A percentile compares a stretch with the other conserved stretches of the same genome.
phyloP scores from a whole-genome alignment of 805 yeast species.

The Groenewaldozyma tartarivorans region DNA sequence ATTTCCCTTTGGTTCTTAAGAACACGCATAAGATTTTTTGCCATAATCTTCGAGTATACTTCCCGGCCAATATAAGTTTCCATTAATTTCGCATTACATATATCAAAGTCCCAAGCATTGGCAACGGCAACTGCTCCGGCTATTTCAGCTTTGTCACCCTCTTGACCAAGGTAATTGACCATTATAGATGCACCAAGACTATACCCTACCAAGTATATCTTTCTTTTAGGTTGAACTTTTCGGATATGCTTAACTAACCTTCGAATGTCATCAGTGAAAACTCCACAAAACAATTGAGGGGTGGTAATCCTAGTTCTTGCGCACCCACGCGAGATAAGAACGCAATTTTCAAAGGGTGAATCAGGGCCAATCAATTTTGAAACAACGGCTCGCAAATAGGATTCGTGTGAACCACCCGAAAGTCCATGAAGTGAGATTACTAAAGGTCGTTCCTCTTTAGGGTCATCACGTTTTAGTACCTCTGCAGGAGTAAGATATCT shows the following conservation, averaged over 20 bases:
- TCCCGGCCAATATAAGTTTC: conserved; percentile 33
- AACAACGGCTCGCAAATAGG: conserved; percentile 48
- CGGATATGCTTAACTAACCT: conserved; percentile 44
- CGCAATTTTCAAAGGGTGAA: conserved; percentile 51
- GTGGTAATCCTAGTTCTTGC: conserved; percentile 59
- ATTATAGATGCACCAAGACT: conserved; percentile 71
- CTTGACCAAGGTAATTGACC: conserved; percentile 64
- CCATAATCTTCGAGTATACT: conserved; percentile 44
- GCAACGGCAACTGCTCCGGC: conserved; percentile 53
- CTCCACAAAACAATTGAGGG: conserved; percentile 60
- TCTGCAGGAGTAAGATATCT: conserved; percentile 44
- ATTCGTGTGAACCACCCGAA: conserved; percentile 79
- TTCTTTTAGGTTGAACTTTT: conserved; percentile 48
- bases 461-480: conserved; percentile 21
- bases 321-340: conserved; percentile 70
- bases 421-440: conserved; percentile 65
- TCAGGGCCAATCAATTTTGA: conserved; percentile 13
- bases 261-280: conserved; percentile 62
- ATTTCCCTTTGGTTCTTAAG: conserved; percentile 34
- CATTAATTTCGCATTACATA: conserved; percentile 38
- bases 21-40: conserved; percentile 36
- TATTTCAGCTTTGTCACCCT: conserved; percentile 34
- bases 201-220: conserved; percentile 62
- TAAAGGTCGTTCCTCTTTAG: conserved; percentile 42
- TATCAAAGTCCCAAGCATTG: conserved; percentile 64